phyloP scores from a whole-genome alignment of 2,329 filamentous ascomycete species.

The Penicillium nordicum region DNA sequence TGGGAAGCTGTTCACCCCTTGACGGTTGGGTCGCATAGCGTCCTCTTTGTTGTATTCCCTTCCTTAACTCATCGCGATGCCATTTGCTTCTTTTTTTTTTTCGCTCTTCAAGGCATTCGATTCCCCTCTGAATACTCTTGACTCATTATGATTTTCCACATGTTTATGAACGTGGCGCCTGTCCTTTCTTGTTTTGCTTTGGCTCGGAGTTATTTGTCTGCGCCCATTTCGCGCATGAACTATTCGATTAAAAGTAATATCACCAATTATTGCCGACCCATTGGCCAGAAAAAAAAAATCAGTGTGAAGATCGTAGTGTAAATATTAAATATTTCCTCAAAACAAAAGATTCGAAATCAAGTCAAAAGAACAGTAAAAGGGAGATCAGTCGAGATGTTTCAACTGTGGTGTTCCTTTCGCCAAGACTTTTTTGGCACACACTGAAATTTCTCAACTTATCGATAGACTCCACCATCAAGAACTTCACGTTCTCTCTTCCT shows the following conservation, averaged over 20 bases:
- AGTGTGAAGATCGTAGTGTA: not conserved
- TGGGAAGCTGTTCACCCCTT: not conserved
- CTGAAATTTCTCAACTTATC: constrained; percentile 42
- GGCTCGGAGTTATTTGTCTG: constrained; percentile 4
- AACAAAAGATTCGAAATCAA: not conserved
- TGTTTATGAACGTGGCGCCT: constrained; percentile 19
- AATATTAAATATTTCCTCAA: not conserved
- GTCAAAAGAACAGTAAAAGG: not conserved
- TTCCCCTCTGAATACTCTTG: constrained; percentile 15
- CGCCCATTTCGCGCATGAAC: constrained; percentile 1
- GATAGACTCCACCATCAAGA: constrained; percentile 37
- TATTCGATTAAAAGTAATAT: constrained; percentile 10
- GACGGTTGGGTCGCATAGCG: constrained; percentile 7
- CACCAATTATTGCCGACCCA: not conserved
- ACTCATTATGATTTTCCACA: constrained; percentile 14
- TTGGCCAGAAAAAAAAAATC: not conserved
- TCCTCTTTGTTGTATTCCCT: constrained; percentile 12
- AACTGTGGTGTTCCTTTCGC: constrained; percentile 26
- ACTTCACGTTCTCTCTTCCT: constrained; percentile 19
- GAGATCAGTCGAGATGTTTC: constrained; percentile 6
- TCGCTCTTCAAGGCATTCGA: constrained; percentile 2
- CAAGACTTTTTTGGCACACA: constrained; percentile 43
- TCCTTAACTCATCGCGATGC: constrained; percentile 20
- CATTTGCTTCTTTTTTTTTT: not conserved
- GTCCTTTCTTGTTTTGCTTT: constrained; percentile 16